phyloP scores from a whole-genome alignment of 345 rosid genomes.

The Pseudoturritis turrita region DNA sequence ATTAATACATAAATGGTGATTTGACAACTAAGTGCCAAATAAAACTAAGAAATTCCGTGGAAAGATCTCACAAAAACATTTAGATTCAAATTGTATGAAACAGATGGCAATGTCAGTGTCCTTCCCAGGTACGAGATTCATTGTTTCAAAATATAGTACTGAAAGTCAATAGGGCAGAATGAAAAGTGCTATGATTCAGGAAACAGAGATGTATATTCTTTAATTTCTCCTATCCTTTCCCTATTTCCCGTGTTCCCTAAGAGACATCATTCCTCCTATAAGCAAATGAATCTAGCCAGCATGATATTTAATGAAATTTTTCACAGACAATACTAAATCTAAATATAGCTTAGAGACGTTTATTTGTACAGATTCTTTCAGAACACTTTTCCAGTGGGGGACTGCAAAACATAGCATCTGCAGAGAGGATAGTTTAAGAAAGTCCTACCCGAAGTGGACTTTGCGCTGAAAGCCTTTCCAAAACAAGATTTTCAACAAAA shows the following conservation, averaged over 20 bases:
- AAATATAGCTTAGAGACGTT: background rate
- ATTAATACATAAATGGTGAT: background rate
- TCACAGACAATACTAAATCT: background rate
- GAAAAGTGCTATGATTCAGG: background rate
- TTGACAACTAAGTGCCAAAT: background rate
- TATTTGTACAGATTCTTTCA: constrained; percentile 1
- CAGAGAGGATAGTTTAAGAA: background rate
- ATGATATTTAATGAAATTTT: background rate
- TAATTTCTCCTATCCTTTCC: background rate
- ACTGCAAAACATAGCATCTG: constrained; percentile 6
- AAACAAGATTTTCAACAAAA: constrained; percentile 88
- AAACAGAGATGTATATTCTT: background rate
- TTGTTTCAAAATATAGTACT: background rate
- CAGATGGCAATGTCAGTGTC: background rate
- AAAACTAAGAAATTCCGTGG: background rate
- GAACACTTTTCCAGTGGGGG: background rate
- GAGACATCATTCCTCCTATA: background rate
- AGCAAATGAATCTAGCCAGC: background rate
- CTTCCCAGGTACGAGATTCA: background rate
- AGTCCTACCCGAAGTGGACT: constrained; percentile 83
- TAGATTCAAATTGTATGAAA: background rate
- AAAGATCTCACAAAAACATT: background rate
- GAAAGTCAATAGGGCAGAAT: background rate
- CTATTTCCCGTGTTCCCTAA: background rate
- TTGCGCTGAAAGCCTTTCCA: constrained; percentile 94